Percentiles rank a stretch among this genome's conserved stretches.
phyloP scores from a whole-genome alignment of 768 basidiomycete genomes.

The Candolleomyces efflorescens region DNA sequence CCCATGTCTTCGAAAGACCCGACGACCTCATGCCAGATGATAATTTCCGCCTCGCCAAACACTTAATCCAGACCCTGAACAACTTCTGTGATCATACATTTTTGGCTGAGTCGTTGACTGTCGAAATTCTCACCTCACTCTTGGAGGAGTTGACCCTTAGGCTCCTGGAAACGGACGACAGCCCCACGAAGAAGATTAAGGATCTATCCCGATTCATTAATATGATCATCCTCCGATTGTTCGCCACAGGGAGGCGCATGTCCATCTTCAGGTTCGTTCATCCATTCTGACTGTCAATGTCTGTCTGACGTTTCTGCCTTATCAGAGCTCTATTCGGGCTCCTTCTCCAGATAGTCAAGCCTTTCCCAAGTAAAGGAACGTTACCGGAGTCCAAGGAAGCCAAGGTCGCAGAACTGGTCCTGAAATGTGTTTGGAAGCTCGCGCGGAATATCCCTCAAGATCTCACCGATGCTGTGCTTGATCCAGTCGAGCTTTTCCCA shows the following conservation, averaged over 20 bases:
- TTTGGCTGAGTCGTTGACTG: conserved; percentile 82
- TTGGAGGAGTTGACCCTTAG: conserved; percentile 89
- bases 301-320: conserved; percentile 4
- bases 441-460: conserved; percentile 93
- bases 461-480: conserved; percentile 71
- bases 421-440: conserved; percentile 98
- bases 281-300: background rate
- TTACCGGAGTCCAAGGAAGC: conserved; percentile 74
- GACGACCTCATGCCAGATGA: conserved; percentile 69
- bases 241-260: conserved; percentile 87
- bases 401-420: conserved; percentile 86
- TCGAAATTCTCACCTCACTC: conserved; percentile 80
- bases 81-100: conserved; percentile 90
- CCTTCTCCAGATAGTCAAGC: conserved; percentile 77
- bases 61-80: conserved; percentile 94
- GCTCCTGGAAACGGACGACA: conserved; percentile 92
- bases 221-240: conserved; percentile 92
- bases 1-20: conserved; percentile 83
- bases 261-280: conserved; percentile 79
- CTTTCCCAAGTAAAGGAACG: conserved; percentile 75
- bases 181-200: conserved; percentile 75
- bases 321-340: conserved; percentile 73
- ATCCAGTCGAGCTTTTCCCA: conserved; percentile 85
- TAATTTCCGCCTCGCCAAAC: conserved; percentile 93
- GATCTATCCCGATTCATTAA: conserved; percentile 97